A percentile compares a stretch with the other conserved stretches of the same genome.
Conservation (phyloP, 176 grass and related monocot genomes). For the Ampelocalamus luodianensis region DNA sequence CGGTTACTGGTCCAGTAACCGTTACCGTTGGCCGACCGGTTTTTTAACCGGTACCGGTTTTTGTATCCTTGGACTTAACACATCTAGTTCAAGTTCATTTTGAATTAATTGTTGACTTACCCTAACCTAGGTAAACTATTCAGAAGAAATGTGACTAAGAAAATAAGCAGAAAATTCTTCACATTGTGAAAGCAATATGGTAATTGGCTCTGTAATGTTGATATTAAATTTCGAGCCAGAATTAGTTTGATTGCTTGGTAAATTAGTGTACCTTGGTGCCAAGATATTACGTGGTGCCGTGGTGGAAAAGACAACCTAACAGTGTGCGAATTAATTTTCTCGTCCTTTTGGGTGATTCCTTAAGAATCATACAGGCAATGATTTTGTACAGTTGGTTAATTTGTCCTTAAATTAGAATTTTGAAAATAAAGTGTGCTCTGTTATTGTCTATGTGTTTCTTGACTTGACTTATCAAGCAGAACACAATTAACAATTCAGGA, state of each 20-base stretch:
- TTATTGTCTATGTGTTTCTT: not conserved
- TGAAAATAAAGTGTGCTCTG: not conserved
- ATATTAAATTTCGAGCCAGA: not conserved
- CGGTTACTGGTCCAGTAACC: too few relatives aligned
- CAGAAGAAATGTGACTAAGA: too few relatives aligned
- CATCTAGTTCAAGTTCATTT: too few relatives aligned
- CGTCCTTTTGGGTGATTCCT: not conserved
- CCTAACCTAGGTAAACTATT: too few relatives aligned
- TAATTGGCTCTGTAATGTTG: not conserved
- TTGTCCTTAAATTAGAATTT: not conserved
- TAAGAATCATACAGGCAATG: not conserved
- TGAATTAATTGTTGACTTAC: too few relatives aligned
- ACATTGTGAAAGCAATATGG: too few relatives aligned
- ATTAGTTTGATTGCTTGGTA: not conserved
- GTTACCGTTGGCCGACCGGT: too few relatives aligned
- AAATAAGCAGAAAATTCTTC: too few relatives aligned
- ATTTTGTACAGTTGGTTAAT: not conserved
- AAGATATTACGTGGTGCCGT: not conserved
- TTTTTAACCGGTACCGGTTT: too few relatives aligned
- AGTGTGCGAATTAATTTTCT: not conserved
- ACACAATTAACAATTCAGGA: not conserved
- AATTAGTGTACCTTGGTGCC: not conserved
- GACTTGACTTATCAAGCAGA: not conserved
- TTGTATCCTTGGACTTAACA: too few relatives aligned
- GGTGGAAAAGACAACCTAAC: not conserved